phyloP scores from a whole-genome alignment of 495 filamentous ascomycete genomes.

The Podospora bellae-mahoneyi region DNA sequence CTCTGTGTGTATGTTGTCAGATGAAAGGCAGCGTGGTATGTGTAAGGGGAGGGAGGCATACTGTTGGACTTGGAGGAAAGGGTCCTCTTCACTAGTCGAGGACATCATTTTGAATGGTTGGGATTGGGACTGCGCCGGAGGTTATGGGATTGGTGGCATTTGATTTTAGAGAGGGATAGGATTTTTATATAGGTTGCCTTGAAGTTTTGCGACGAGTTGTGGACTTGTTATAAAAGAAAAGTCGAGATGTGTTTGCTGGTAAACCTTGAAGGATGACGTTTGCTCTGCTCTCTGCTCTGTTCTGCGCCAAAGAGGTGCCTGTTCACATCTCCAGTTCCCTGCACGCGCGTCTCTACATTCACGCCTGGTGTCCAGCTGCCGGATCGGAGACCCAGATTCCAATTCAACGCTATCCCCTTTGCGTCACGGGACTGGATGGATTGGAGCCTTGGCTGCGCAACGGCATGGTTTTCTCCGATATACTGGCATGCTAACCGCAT shows the following conservation, averaged over 20 bases:
- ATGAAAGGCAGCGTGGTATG: neutral
- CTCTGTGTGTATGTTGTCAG: constrained; percentile 46
- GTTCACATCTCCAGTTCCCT: neutral
- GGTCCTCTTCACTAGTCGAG: constrained; percentile 72
- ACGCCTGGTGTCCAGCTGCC: neutral
- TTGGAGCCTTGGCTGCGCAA: too few species aligned
- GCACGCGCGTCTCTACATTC: constrained; percentile 2
- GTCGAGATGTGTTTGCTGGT: constrained; percentile 3
- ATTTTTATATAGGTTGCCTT: neutral
- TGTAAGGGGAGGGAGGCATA: constrained; percentile 37
- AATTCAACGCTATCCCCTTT: neutral
- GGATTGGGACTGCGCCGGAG: constrained; percentile 10
- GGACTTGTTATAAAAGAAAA: neutral
- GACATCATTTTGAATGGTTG: constrained; percentile 54
- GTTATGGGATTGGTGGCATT: neutral
- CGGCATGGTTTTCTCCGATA: too few species aligned
- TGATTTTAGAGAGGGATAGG: neutral
- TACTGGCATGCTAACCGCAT: too few species aligned
- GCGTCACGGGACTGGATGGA: neutral
- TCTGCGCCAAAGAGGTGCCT: constrained; percentile 12
- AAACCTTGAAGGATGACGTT: constrained; percentile 18
- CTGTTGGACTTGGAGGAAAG: constrained; percentile 92
- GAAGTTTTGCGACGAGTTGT: neutral
- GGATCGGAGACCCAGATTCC: neutral
- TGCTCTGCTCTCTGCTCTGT: neutral